A percentile compares a stretch with the other conserved stretches of the same genome.
Conservation (phyloP, 1,284 basidiomycete genomes). For the Vanrija sp. region DNA sequence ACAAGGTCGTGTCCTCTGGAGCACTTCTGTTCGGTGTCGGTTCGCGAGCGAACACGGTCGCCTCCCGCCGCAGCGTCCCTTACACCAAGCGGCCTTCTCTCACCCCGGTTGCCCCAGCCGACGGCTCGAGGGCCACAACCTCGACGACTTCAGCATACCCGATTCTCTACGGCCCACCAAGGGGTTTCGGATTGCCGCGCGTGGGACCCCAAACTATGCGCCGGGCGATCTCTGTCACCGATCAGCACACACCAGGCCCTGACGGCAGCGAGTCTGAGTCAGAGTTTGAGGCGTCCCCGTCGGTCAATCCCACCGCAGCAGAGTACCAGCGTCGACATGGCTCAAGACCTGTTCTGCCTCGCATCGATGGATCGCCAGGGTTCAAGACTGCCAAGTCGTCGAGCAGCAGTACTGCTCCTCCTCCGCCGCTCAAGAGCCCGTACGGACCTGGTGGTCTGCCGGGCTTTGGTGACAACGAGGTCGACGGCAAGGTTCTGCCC, state of each 20-base stretch:
- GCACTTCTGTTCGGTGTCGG: constrained; percentile 32
- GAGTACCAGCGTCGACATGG: constrained; percentile 31
- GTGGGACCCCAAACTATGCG: constrained; percentile 34
- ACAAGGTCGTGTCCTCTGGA: constrained; percentile 35
- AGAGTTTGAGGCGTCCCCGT: constrained; percentile 38
- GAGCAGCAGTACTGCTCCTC: background rate
- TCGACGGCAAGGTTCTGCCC: constrained; percentile 85
- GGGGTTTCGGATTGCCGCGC: background rate
- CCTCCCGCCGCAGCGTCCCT: constrained; percentile 21
- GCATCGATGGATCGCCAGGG: constrained; percentile 39
- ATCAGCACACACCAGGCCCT: constrained; percentile 25
- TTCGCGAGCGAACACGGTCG: constrained; percentile 22
- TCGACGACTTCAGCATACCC: constrained; percentile 40
- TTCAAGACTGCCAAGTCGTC: constrained; percentile 25
- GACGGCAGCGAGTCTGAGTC: constrained; percentile 38
- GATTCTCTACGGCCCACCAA: constrained; percentile 31
- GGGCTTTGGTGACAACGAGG: constrained; percentile 88
- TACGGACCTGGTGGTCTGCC: constrained; percentile 54
- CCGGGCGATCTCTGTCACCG: constrained; percentile 46
- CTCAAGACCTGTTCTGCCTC: constrained; percentile 14
- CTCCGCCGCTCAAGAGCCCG: constrained; percentile 9
- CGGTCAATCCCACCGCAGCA: constrained; percentile 28
- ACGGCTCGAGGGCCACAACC: constrained; percentile 10
- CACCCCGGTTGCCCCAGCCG: constrained; percentile 13
- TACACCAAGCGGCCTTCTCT: constrained; percentile 33